Evolutionary conservation across 371 early-diverging fungal species (phyloP).

Genomic region (Capniomyces stellatus): DNA sequence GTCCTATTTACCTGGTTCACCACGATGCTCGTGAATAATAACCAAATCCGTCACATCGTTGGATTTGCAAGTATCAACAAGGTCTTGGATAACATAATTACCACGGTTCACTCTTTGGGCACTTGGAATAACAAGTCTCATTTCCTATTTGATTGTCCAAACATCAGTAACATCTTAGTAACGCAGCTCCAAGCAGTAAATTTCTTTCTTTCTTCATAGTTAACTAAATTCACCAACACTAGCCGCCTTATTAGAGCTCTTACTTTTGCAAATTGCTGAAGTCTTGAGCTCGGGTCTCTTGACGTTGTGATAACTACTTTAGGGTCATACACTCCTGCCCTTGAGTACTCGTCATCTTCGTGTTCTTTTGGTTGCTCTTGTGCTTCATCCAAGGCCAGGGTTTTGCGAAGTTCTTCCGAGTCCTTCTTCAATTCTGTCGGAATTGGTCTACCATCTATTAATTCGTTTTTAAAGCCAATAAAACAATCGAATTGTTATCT

Average conservation of each 20-base stretch:
- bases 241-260: no score
- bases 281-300: conserved; percentile 82
- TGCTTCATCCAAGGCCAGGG: conserved; percentile 73
- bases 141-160: no score
- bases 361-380: conserved; percentile 62
- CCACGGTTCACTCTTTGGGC: conserved; percentile 96
- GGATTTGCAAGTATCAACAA: conserved; percentile 83
- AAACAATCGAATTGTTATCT: no score
- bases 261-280: conserved; percentile 95
- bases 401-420: conserved; percentile 49
- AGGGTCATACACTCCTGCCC: conserved; percentile 82
- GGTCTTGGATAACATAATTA: conserved; percentile 85
- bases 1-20: conserved; percentile 61
- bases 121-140: conserved; percentile 92
- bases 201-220: no score
- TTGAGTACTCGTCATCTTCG: conserved; percentile 92
- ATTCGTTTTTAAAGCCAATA: no score
- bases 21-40: conserved; percentile 93
- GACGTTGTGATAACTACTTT: conserved; percentile 96
- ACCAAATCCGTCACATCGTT: conserved; percentile 95
- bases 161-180: no score
- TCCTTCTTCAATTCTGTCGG: conserved; percentile 69
- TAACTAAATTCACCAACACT: no score
- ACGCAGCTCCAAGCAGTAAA: no score
- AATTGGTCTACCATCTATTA: conserved; percentile 59